Percentiles rank a stretch among this genome's conserved stretches.
phyloP scores from a whole-genome alignment of 208 protist species.

The Leishmania mexicana region DNA sequence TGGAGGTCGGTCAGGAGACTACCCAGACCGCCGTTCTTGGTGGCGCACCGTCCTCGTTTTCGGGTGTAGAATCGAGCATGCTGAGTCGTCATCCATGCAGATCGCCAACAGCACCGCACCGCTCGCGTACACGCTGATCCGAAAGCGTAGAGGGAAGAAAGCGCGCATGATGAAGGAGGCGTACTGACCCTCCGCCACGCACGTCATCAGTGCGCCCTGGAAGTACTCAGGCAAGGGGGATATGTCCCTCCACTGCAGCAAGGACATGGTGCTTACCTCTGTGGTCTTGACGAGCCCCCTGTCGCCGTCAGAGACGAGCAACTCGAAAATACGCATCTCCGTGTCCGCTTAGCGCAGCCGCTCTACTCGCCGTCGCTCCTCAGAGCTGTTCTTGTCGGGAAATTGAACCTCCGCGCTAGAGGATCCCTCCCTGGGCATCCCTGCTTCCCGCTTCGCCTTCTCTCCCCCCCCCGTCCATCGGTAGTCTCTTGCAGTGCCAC shows the following conservation, averaged over 20 bases:
- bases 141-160: slow-evolving; percentile 32
- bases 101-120: slow-evolving; percentile 41
- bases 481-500: neutral
- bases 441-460: neutral
- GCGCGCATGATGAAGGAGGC: slow-evolving; percentile 36
- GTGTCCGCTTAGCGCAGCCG: slow-evolving; percentile 28
- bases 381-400: neutral
- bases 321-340: slow-evolving; percentile 29
- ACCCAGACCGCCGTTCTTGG: too few species aligned
- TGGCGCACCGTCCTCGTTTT: slow-evolving; percentile 16
- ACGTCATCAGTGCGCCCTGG: slow-evolving; percentile 18
- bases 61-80: slow-evolving; percentile 45
- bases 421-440: too few species aligned
- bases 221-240: slow-evolving; percentile 29
- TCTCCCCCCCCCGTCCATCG: neutral
- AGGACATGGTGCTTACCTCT: slow-evolving; percentile 43
- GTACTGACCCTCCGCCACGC: slow-evolving; percentile 44
- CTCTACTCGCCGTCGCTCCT: neutral
- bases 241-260: slow-evolving; percentile 60
- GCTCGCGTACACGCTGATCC: slow-evolving; percentile 38
- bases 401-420: too few species aligned
- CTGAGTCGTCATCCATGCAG: slow-evolving; percentile 49
- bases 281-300: slow-evolving; percentile 43
- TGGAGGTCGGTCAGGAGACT: too few species aligned
- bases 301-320: slow-evolving; percentile 28